Evolutionary conservation across 345 rosid species (phyloP).

Genomic region (Ceriops tagal): DNA sequence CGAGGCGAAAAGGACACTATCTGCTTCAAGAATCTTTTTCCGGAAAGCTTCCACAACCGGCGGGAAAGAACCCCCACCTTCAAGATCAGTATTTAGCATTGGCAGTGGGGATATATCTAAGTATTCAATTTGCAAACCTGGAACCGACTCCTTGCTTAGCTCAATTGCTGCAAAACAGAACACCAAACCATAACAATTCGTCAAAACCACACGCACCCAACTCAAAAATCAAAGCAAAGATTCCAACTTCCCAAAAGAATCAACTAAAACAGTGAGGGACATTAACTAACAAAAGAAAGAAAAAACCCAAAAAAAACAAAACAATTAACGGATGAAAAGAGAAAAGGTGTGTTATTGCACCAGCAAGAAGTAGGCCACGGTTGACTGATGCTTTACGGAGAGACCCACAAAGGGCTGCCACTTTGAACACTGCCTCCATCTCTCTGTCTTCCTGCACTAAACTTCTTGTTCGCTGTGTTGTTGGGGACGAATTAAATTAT

Average conservation of each 20-base stretch:
- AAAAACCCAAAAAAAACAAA: background rate
- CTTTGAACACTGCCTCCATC: constrained; percentile 54
- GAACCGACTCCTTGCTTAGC: constrained; percentile 13
- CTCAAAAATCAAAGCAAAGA: background rate
- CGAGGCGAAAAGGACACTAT: constrained; percentile 60
- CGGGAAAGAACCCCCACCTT: constrained; percentile 46
- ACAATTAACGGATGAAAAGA: background rate
- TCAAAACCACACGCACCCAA: background rate
- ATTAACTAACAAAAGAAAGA: too few relatives aligned
- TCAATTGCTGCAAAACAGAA: constrained; percentile 13
- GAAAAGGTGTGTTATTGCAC: constrained; percentile 21
- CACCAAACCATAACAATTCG: background rate
- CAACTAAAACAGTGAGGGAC: too few relatives aligned
- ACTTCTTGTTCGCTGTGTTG: too few relatives aligned
- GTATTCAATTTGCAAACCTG: constrained; percentile 18
- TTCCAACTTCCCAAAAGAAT: background rate
- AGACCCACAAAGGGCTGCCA: constrained; percentile 80
- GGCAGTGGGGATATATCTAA: constrained; percentile 19
- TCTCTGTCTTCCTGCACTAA: background rate
- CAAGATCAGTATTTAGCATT: constrained; percentile 23
- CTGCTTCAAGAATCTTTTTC: constrained; percentile 49
- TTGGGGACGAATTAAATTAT: too few relatives aligned
- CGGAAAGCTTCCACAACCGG: constrained; percentile 59
- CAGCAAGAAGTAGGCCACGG: constrained; percentile 65
- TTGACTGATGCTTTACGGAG: constrained; percentile 67